Base-by-base conservation (phyloP, 129 eudicot genomes). In the Lactuca sativa region DNA sequence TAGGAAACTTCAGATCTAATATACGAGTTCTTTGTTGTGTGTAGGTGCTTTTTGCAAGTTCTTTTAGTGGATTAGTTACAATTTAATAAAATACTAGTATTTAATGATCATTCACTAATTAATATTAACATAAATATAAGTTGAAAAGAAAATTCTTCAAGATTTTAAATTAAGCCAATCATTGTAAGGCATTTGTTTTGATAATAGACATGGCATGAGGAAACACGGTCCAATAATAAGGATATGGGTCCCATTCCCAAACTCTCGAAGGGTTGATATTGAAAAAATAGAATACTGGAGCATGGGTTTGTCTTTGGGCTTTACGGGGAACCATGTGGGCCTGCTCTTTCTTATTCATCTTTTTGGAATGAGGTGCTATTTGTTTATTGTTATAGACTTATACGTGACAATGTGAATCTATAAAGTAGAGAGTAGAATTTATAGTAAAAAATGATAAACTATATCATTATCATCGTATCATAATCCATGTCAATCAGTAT, bases 241-340 rank as follows among this genome's bases (percentile, higher is more conserved):
- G 32, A 62, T 31, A 62, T 62, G 81, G 76, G 81, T 4, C 81
- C 76, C 62, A 76, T 66, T 4, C 66, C 76, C 65, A 68, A 25
- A 0, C 30, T 25, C 30, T 25, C 30, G 30, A 25, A 1, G 6
- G 21, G 49, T 7, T 32, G 30, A 60, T 75, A 44, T 21, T 60
- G 55, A 30, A 3, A 18, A 55, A 54, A 56, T 41, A 6, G 71
- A 74, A 63, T 49, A 55, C 15, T 12, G 55, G 57, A 69, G 66
- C 65, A 77, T 77, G 81, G 71, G 71, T 13, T 51, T 69, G 65
- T 69, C 76, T 77, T 70, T 77, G 81, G 76, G 81, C 81, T 70
- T 76, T 60, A 75, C 68, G 64, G 15, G 57, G 51, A 75, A 18
- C 1, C 70, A 60, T 76, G 74, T 67, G 74, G 69, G 80, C 75